Conservation (phyloP, 164 flowering plant species). For the Tetrastigma voinierianum region DNA sequence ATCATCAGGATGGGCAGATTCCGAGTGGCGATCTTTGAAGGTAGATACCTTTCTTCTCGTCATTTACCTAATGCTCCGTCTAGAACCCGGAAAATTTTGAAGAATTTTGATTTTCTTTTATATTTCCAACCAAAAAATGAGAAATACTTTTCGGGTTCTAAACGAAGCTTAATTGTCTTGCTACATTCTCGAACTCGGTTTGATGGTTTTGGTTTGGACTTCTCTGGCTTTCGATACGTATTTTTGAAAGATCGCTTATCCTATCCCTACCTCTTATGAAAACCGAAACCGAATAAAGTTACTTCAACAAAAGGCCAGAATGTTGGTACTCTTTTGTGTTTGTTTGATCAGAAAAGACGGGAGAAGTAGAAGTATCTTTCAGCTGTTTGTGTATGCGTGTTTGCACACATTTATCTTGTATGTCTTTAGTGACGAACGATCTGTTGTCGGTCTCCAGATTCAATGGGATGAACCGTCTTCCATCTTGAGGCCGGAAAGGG, state of each 20-base stretch:
- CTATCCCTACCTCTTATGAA: no score
- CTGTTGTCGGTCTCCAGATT: not conserved
- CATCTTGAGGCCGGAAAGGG: constrained; percentile 5
- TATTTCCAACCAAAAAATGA: no score
- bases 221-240: no score
- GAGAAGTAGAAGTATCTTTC: not conserved
- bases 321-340: no score
- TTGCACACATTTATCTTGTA: not conserved
- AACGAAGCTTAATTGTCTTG: no score
- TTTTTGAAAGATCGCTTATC: no score
- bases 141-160: no score
- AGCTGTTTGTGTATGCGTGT: not conserved
- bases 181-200: no score
- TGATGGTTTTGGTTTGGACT: not conserved
- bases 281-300: no score
- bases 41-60: not conserved
- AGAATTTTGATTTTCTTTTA: no score
- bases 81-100: not conserved
- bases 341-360: not conserved
- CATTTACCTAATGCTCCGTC: not conserved
- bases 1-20: constrained; percentile 4
- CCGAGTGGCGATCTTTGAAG: constrained; percentile 7
- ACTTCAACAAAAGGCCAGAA: no score
- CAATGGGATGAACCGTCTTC: constrained; percentile 7
- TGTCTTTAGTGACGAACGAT: not conserved